A percentile compares a stretch with the other conserved stretches of the same genome.
phyloP scores from a whole-genome alignment of 345 rosid species.

The Turritis glabra region DNA sequence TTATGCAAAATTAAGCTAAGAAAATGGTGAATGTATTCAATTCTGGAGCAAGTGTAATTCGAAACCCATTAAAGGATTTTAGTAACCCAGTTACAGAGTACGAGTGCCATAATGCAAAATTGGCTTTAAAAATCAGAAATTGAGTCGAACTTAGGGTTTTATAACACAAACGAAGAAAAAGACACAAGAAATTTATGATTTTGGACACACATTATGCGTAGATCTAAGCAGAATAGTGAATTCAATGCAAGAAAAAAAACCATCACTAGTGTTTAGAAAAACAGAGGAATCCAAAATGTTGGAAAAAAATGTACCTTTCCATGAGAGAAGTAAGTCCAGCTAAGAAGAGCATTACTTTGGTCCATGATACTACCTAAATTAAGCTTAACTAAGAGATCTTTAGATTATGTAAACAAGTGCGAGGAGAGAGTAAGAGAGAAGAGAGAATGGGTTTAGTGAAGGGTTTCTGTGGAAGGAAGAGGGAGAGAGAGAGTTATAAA shows the following conservation, averaged over 20 bases:
- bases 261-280: not conserved
- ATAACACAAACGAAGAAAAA: conserved; percentile 8
- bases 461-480: conserved; percentile 2
- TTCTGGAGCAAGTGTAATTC: not conserved
- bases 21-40: not conserved
- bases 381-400: not conserved
- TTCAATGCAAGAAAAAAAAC: not conserved
- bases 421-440: conserved; percentile 4
- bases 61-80: conserved; percentile 1
- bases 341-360: conserved; percentile 56
- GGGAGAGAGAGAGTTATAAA: conserved; percentile 4
- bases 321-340: conserved; percentile 65
- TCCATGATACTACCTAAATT: conserved; percentile 52
- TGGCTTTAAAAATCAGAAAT: not conserved
- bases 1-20: not conserved
- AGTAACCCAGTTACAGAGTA: not conserved
- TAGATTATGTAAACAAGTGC: not conserved
- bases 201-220: conserved; percentile 24
- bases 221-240: conserved; percentile 20
- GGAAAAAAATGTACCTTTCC: conserved; percentile 56
- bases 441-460: conserved; percentile 25
- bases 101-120: not conserved
- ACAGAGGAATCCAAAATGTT: conserved; percentile 8
- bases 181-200: not conserved
- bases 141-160: not conserved